Percentiles rank a stretch among this genome's conserved stretches.
phyloP scores from a whole-genome alignment of 345 rosid species.

The Combretum micranthum region DNA sequence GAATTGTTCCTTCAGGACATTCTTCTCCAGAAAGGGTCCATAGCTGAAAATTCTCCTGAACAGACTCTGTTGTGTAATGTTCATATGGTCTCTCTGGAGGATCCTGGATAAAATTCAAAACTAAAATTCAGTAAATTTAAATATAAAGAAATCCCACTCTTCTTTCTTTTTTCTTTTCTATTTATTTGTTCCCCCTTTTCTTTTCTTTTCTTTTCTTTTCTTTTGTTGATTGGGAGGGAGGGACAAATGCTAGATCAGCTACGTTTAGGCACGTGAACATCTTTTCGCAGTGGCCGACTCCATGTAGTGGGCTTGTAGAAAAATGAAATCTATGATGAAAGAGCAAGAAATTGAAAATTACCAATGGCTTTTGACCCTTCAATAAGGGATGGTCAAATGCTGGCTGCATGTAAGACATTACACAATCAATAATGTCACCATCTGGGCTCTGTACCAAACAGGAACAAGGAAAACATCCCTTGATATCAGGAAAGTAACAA shows the following conservation, averaged over 20 bases:
- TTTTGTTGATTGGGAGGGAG: background rate
- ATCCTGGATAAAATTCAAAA: conserved; percentile 38
- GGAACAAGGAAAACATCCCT: conserved; percentile 3
- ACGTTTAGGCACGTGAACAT: background rate
- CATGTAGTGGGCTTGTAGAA: background rate
- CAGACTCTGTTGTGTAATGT: conserved; percentile 19
- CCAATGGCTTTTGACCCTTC: conserved; percentile 71
- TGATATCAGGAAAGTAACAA: background rate
- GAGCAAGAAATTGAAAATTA: conserved; percentile 13
- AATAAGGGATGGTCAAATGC: conserved; percentile 89
- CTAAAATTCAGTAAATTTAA: background rate
- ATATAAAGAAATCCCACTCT: too few species aligned
- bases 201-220: background rate
- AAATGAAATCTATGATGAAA: background rate
- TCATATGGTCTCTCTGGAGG: conserved; percentile 69
- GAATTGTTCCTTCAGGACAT: conserved; percentile 90
- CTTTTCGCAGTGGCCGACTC: background rate
- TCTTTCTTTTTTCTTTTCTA: too few species aligned
- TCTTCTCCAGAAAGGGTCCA: conserved; percentile 77
- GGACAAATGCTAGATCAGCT: too few species aligned
- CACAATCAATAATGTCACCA: conserved; percentile 87
- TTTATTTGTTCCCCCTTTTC: background rate
- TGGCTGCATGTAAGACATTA: conserved; percentile 62
- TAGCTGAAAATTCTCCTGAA: conserved; percentile 43
- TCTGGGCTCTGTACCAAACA: conserved; percentile 66